Base-by-base conservation (phyloP, 1,284 basidiomycete genomes). In the Phylloporus sp. region DNA sequence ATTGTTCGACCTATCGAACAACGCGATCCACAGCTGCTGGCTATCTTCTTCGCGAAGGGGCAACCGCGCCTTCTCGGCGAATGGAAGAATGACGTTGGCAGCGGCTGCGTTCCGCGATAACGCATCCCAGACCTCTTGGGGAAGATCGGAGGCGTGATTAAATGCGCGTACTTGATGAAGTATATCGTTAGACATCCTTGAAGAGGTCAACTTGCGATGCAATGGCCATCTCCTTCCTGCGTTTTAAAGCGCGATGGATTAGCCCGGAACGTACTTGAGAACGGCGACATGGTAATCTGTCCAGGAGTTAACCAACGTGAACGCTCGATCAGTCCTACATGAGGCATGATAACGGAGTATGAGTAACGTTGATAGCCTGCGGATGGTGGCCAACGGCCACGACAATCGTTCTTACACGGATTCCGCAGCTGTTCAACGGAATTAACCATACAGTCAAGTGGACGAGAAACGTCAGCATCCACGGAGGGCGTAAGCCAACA, bases 61-160 rank as follows among this genome's bases (percentile, higher is more conserved):
- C n/a, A 7, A 52, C 3, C 37, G 8, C 7, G 69, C 76, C 59
- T 77, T 77, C 47, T 37, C 66, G 0, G 86, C 82, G 35, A 83
- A 81, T 0, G 91, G 89, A 15, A 88, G 81, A 39, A 91, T 82
- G 52, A 86, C 75, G 66, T 92, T 93, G 3, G 89, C 83, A 23
- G 81, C 74, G 4, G 80, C 78, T 35, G 85, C 82, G 57, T 85
- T 72, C 19, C 73, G 72, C 17, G 70, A 63, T 37, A 91, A 77
- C 0, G 80, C 78, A 2, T 72, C 67, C 82, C 83, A 83, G 11
- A 86, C 83, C 1, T 71, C 64, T 1, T 67, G 6, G 5, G 84
- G 80, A 10, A 86, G 19, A 3, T 73, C 69, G 1, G 67, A 32
- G n/a, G 76, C 68, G 5, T 70, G 62, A 5, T n/a, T 55, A 59